Percentiles rank a stretch among this genome's conserved stretches.
Evolutionary conservation across 1,284 basidiomycete species (phyloP).

Genomic region (Trametes pubescens): DNA sequence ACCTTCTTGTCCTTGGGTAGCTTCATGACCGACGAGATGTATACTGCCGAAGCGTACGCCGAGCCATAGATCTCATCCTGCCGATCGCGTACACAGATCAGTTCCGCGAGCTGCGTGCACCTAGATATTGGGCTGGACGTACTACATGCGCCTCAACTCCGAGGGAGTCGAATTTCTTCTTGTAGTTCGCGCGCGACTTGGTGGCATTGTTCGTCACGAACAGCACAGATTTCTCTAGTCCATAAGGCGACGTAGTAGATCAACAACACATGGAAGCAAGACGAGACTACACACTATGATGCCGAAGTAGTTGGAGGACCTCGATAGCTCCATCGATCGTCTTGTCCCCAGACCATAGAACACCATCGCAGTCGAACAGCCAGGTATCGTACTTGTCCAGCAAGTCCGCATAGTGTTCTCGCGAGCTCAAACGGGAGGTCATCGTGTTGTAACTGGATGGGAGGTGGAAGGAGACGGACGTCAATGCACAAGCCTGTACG

Average conservation of each 20-base stretch:
- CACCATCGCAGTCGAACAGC: conserved; percentile 98
- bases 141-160: conserved; percentile 89
- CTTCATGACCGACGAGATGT: conserved; percentile 89
- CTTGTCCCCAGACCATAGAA: conserved; percentile 89
- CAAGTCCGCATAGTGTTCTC: conserved; percentile 63
- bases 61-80: conserved; percentile 97
- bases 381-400: conserved; percentile 89
- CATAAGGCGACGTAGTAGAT: not conserved
- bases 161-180: conserved; percentile 90
- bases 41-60: conserved; percentile 93
- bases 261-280: not conserved
- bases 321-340: conserved; percentile 82
- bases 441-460: conserved; percentile 21
- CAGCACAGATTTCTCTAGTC: conserved; percentile 83
- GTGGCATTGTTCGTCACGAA: conserved; percentile 99
- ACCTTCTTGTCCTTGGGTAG: conserved; percentile 93
- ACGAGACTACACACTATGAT: conserved; percentile 58
- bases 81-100: not conserved
- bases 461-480: not conserved
- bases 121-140: conserved; percentile 41
- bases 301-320: conserved; percentile 74
- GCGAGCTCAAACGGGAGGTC: conserved; percentile 42
- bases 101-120: not conserved
- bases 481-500: not conserved
- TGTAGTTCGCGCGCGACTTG: conserved; percentile 88